Conservation (phyloP, 345 rosid species). For the Euclidium syriacum region DNA sequence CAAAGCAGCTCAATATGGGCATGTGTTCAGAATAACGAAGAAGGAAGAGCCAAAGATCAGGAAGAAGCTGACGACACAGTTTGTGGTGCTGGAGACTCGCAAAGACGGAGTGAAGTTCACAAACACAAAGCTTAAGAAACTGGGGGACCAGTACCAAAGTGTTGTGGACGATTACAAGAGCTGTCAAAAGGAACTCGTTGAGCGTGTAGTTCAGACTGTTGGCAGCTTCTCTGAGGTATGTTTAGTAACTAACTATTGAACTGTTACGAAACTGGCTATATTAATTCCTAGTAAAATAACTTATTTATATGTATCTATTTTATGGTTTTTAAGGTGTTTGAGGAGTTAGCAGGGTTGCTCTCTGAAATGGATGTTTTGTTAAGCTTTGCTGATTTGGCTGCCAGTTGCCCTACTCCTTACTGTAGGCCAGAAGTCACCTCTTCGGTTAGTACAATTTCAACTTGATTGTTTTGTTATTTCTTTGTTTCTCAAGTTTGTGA, state of each 20-base stretch:
- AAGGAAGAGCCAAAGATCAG: conserved; percentile 98
- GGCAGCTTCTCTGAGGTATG: conserved; percentile 87
- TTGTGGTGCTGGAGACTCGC: conserved; percentile 89
- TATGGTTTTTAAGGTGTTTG: conserved; percentile 72
- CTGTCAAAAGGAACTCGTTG: conserved; percentile 77
- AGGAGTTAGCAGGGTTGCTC: conserved; percentile 60
- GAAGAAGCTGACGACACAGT: conserved; percentile 81
- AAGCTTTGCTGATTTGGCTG: conserved; percentile 94
- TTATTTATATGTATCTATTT: not conserved
- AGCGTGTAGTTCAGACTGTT: conserved; percentile 73
- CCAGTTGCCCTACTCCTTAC: conserved; percentile 85
- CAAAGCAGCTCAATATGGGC: conserved; percentile 89
- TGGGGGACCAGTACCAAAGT: conserved; percentile 86
- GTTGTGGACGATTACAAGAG: conserved; percentile 74
- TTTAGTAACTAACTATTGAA: not conserved
- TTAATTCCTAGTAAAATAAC: not conserved
- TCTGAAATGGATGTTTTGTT: conserved; percentile 92
- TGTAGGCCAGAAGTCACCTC: conserved; percentile 86
- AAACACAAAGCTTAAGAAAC: conserved; percentile 83
- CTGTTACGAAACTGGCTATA: not conserved
- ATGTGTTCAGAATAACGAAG: conserved; percentile 95
- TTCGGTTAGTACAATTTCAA: conserved; percentile 42
- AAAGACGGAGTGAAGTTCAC: conserved; percentile 99
- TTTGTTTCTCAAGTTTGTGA: not conserved
- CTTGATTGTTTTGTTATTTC: conserved; percentile 1